These are phyloP conservation scores for Guyanaporus albipodus DNA, from an alignment of 768 basidiomycete species.

Conservation along the genomic window DNA sequence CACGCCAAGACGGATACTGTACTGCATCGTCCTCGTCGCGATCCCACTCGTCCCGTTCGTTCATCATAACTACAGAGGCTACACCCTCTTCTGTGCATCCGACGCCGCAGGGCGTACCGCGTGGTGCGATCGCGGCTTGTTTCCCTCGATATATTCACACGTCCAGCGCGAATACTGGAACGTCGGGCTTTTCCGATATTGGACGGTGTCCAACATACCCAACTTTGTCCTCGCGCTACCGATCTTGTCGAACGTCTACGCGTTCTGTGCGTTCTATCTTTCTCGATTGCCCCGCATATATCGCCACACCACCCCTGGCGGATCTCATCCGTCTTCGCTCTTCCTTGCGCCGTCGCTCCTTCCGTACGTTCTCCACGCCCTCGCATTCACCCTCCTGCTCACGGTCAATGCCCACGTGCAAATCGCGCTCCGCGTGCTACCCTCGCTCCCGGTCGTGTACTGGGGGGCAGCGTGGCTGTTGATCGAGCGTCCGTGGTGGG, in stretches of 20 bases:
- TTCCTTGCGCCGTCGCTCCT: constrained; percentile 44
- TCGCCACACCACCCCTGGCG: not conserved
- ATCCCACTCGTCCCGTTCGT: constrained; percentile 64
- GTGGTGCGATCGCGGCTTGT: constrained; percentile 58
- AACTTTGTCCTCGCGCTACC: constrained; percentile 84
- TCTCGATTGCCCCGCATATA: constrained; percentile 1
- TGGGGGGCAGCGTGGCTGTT: constrained; percentile 81
- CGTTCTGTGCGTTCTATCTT: constrained; percentile 27
- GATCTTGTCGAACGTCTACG: constrained; percentile 49
- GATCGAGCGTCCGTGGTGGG: constrained; percentile 44
- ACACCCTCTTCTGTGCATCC: constrained; percentile 57
- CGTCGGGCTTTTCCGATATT: constrained; percentile 81
- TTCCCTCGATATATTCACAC: constrained; percentile 77
- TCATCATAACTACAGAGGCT: constrained; percentile 66
- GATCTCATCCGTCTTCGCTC: constrained; percentile 13
- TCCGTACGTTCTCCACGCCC: constrained; percentile 74
- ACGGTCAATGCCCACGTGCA: constrained; percentile 84
- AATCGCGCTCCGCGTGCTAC: constrained; percentile 74
- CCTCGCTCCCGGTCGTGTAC: constrained; percentile 74
- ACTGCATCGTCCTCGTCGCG: constrained; percentile 40
- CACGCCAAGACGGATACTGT: constrained; percentile 28
- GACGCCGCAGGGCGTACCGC: constrained; percentile 19
- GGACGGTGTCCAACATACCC: constrained; percentile 77
- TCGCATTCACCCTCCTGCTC: constrained; percentile 56
- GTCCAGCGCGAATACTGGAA: constrained; percentile 88